Conservation (phyloP, 306 rosid species). For the Trichosanthes truncata region DNA sequence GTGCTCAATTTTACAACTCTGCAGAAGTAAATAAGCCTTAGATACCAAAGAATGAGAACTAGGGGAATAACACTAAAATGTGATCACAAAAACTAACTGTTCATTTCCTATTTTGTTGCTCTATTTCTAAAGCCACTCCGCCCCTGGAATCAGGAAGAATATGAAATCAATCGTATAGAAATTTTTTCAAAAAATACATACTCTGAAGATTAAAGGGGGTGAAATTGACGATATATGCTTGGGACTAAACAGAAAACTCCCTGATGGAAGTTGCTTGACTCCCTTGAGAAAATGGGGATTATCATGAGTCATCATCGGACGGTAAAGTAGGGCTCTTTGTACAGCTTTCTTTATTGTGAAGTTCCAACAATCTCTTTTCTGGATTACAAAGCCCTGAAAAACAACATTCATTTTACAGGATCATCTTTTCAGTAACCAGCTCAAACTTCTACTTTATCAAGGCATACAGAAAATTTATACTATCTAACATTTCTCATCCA, state of each 20-base stretch:
- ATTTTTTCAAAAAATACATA: background rate
- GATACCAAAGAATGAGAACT: background rate
- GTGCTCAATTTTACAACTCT: background rate
- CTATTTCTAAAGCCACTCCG: background rate
- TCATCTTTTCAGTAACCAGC: background rate
- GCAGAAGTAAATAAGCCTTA: slow-evolving; percentile 3
- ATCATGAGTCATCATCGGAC: slow-evolving; percentile 31
- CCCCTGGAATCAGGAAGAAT: background rate
- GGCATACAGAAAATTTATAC: background rate
- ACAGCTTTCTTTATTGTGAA: slow-evolving; percentile 70
- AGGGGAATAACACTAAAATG: background rate
- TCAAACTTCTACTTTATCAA: slow-evolving; percentile 2
- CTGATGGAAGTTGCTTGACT: background rate
- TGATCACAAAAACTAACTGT: background rate
- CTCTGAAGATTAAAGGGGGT: slow-evolving; percentile 7
- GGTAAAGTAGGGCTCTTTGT: slow-evolving; percentile 54
- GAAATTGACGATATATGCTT: background rate
- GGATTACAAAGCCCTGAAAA: slow-evolving; percentile 84
- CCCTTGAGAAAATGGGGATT: slow-evolving; percentile 1
- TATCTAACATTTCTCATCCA: background rate
- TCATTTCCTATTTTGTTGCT: background rate
- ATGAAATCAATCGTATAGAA: background rate
- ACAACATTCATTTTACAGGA: slow-evolving; percentile 5
- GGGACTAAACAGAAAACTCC: background rate
- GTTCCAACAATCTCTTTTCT: slow-evolving; percentile 72